Evolutionary conservation across 345 rosid species (phyloP).

Genomic region (Murraya paniculata): DNA sequence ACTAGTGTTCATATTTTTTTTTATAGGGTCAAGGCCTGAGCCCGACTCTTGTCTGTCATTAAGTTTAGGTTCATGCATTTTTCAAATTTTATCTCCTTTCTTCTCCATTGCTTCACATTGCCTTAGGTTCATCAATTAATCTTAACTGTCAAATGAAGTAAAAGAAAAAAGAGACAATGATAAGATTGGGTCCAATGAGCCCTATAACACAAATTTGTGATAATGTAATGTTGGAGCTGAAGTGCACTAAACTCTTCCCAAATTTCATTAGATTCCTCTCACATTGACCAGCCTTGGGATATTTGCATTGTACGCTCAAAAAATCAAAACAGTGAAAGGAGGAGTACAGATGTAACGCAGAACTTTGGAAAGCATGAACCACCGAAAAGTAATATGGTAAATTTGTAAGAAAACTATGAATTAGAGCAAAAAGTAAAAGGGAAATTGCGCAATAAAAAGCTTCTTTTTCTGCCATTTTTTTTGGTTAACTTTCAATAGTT

Average conservation of each 20-base stretch:
- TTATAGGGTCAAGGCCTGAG: not conserved
- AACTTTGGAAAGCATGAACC: not conserved
- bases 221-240: not conserved
- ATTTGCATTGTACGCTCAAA: not conserved
- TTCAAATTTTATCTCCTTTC: not conserved
- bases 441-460: not conserved
- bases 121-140: not conserved
- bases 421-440: not conserved
- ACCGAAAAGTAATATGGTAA: not conserved
- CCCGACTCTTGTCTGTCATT: not conserved
- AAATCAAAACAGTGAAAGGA: not conserved
- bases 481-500: not conserved
- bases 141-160: not conserved
- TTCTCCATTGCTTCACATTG: conserved; percentile 21
- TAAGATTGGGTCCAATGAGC: not conserved
- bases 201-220: not conserved
- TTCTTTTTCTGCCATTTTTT: not conserved
- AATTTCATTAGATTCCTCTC: not conserved
- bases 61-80: conserved; percentile 4
- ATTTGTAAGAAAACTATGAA: not conserved
- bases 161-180: conserved; percentile 8
- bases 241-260: not conserved
- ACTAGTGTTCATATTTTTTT: conserved; percentile 12
- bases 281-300: not conserved
- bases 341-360: not conserved